A percentile compares a stretch with the other conserved stretches of the same genome.
Conservation (phyloP, 441 rosid genomes). For the Omphalea diandra region DNA sequence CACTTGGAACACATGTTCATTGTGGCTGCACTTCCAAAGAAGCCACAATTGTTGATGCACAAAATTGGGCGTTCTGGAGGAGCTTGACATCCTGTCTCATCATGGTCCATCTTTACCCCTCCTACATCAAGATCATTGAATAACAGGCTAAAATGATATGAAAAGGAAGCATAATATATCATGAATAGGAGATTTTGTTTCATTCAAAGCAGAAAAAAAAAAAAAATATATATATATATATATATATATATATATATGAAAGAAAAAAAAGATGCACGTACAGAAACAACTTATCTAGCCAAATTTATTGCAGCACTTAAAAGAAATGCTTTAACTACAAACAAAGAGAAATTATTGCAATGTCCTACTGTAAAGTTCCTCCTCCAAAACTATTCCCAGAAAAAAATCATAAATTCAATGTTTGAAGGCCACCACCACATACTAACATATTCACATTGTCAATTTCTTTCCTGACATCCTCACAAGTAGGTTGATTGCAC, state of each 20-base stretch:
- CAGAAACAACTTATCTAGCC: neutral
- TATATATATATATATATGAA: too few species aligned
- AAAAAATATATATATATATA: too few species aligned
- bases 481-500: too few species aligned
- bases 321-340: too few species aligned
- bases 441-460: too few species aligned
- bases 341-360: too few species aligned
- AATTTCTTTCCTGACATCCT: too few species aligned
- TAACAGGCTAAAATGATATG: neutral
- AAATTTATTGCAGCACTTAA: neutral
- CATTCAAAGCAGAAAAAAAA: too few species aligned
- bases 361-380: neutral
- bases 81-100: conserved; percentile 95
- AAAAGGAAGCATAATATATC: neutral
- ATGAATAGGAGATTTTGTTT: neutral
- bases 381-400: neutral
- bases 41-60: conserved; percentile 88
- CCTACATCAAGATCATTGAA: conserved; percentile 26
- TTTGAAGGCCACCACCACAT: neutral
- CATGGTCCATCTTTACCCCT: conserved; percentile 74
- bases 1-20: conserved; percentile 70
- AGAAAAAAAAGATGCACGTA: neutral
- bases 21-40: conserved; percentile 64
- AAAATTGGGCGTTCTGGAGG: conserved; percentile 84
- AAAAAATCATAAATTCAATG: neutral